Base-by-base conservation (phyloP, 2,329 filamentous ascomycete species). In the Claviceps sorghi region DNA sequence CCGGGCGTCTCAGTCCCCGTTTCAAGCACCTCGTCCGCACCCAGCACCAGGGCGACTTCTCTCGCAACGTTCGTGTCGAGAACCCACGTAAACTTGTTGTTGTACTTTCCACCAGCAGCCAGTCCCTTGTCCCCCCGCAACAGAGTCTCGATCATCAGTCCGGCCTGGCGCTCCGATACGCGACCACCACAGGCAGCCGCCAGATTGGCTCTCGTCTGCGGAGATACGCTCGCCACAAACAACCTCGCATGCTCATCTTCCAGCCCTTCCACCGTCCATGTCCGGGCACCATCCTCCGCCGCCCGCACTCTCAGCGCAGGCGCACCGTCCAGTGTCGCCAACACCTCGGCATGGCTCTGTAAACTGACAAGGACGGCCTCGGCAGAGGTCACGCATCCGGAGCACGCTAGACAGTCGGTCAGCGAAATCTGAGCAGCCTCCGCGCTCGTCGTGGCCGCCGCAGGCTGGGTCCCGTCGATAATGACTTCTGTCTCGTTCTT, bases 321-420 rank as follows among this genome's bases (percentile, higher is more conserved):
- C 15, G 74, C 78, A 4, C 79, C 74, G 64, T 96, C 88, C 34
- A 98, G 78, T 5, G 86, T 84, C 54, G 79, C 80, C 48, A 98
- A 75, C 8, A 98, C 90, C 69, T 98, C 93, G 40, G 83, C 80
- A 67, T 98, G 93, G 59, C 88, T 95, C 69, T 98, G 93, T 52
- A 98, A 71, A 54, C 87, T 93, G 50, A 98, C 89, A 43, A 98
- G 80, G n/a, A 98, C 88, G 17, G 93, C 93, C 71, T 98, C 93
- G 47, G 93, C 93, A 6, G 90, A 95, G 21, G 93, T 98, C 50
- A 98, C 93, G 67, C 93, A 98, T 51, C 93, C 93, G 10, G 93
- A 96, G 69, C 93, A 98, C 50, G 93, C 93, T 49, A 98, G 83
- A 64, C 93, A 98, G 69, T 98, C 93, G 7, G 93, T 97, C 55